phyloP scores from a whole-genome alignment of 768 basidiomycete species.

The Termitomyces heimii region DNA sequence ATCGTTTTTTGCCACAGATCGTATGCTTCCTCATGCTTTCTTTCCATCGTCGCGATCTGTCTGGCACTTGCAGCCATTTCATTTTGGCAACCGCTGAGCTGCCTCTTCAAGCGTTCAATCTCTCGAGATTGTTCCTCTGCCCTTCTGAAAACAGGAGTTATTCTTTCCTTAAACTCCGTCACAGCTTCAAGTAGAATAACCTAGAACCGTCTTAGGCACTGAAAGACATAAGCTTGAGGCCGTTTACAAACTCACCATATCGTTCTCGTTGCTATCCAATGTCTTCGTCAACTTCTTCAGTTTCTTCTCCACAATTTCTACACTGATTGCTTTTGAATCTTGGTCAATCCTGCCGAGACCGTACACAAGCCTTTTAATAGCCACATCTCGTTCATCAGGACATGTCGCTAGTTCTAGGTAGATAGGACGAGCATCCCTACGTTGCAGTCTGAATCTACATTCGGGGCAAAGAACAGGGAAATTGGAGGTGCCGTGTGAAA shows the following conservation, averaged over 20 bases:
- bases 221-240: not conserved
- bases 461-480: slow-evolving; percentile 10
- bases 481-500: slow-evolving; percentile 10
- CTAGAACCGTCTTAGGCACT: slow-evolving; percentile 14
- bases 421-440: slow-evolving; percentile 11
- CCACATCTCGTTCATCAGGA: slow-evolving; percentile 22
- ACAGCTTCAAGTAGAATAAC: slow-evolving; percentile 27
- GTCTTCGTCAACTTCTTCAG: slow-evolving; percentile 22
- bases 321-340: slow-evolving; percentile 26
- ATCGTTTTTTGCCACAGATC: slow-evolving; percentile 12
- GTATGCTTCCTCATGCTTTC: slow-evolving; percentile 17
- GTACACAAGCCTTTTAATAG: slow-evolving; percentile 22
- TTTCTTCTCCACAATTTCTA: slow-evolving; percentile 29
- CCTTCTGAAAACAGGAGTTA: slow-evolving; percentile 30
- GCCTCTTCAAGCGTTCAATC: slow-evolving; percentile 17
- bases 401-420: slow-evolving; percentile 21
- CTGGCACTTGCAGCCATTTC: slow-evolving; percentile 3
- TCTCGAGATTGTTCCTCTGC: slow-evolving; percentile 23
- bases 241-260: slow-evolving; percentile 21
- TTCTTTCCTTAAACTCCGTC: slow-evolving; percentile 33
- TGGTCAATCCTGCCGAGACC: slow-evolving; percentile 28
- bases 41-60: slow-evolving; percentile 9
- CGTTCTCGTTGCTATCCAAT: slow-evolving; percentile 17
- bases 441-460: slow-evolving; percentile 14
- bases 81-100: slow-evolving; percentile 7